Percentiles rank a stretch among this genome's conserved stretches.
Evolutionary conservation across 2,329 filamentous ascomycete genomes (phyloP).

Genomic region (Nannizzia gypsea): DNA sequence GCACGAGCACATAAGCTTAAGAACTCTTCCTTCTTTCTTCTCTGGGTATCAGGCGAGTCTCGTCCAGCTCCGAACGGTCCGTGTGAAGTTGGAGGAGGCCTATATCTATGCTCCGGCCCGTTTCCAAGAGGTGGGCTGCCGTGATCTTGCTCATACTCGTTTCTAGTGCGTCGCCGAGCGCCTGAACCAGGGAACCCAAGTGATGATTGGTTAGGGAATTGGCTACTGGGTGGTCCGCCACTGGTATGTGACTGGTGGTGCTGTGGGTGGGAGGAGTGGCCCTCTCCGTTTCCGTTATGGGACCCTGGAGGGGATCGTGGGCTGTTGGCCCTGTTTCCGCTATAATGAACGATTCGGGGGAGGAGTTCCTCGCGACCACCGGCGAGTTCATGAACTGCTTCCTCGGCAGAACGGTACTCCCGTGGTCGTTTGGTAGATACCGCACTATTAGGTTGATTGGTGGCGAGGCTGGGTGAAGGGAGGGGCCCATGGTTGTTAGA

Average conservation of each 20-base stretch:
- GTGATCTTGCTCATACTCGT: slow-evolving; percentile 83
- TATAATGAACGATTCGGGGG: slow-evolving; percentile 90
- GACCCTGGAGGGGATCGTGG: slow-evolving; percentile 35
- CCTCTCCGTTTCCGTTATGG: slow-evolving; percentile 16
- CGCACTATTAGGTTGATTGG: slow-evolving; percentile 31
- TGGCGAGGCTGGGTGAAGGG: slow-evolving; percentile 64
- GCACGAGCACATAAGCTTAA: slow-evolving; percentile 73
- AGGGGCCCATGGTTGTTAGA: slow-evolving; percentile 50
- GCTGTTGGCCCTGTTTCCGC: slow-evolving; percentile 82
- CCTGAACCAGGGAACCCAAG: slow-evolving; percentile 18
- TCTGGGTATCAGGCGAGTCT: slow-evolving; percentile 70
- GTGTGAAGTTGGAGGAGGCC: slow-evolving; percentile 25
- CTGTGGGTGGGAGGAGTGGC: neutral
- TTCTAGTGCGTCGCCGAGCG: slow-evolving; percentile 60
- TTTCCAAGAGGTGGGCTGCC: slow-evolving; percentile 72
- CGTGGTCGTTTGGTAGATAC: slow-evolving; percentile 50
- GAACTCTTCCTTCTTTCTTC: slow-evolving; percentile 87
- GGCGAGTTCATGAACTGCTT: slow-evolving; percentile 79
- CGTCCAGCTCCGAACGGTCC: slow-evolving; percentile 45
- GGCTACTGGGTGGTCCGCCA: slow-evolving; percentile 15
- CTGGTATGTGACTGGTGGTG: slow-evolving; percentile 22
- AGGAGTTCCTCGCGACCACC: slow-evolving; percentile 86
- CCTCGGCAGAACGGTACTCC: slow-evolving; percentile 91
- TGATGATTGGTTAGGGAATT: slow-evolving; percentile 9
- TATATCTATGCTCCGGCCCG: slow-evolving; percentile 45